Evolutionary conservation across 179 eudicot species (phyloP).

Genomic region (Corrigiola litoralis): DNA sequence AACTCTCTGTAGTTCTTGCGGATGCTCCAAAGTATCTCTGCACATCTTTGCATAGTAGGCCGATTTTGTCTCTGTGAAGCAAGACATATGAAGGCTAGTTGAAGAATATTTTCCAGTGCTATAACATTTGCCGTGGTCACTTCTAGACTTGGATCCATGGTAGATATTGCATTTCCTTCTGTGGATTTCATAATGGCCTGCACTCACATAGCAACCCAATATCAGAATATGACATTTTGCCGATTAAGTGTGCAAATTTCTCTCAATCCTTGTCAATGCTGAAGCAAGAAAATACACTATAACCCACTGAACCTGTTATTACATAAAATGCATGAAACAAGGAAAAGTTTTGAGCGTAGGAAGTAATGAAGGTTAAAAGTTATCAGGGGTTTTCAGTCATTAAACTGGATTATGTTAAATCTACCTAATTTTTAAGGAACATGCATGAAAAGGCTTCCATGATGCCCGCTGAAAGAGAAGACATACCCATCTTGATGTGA

Average conservation of each 20-base stretch:
- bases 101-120: constrained; percentile 56
- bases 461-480: background rate
- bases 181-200: constrained; percentile 74
- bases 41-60: constrained; percentile 77
- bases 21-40: constrained; percentile 78
- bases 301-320: too few relatives aligned
- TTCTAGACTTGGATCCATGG: constrained; percentile 66
- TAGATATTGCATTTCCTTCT: constrained; percentile 54
- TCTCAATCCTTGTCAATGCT: background rate
- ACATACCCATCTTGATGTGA: constrained; percentile 85
- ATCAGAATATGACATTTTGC: background rate
- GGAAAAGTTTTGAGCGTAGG: too few relatives aligned
- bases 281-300: background rate
- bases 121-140: constrained; percentile 37
- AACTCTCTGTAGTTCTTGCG: constrained; percentile 68
- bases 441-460: too few relatives aligned
- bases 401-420: too few relatives aligned
- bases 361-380: too few relatives aligned
- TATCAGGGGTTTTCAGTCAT: too few relatives aligned
- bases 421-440: too few relatives aligned
- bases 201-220: background rate
- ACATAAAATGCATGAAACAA: too few relatives aligned
- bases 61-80: constrained; percentile 52
- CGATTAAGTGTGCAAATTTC: background rate
- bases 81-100: constrained; percentile 65